Percentiles rank a stretch among this genome's conserved stretches.
These are phyloP conservation scores for Abeoforma whisleri DNA, from an alignment of 78 protist species.

Conservation along the genomic window DNA sequence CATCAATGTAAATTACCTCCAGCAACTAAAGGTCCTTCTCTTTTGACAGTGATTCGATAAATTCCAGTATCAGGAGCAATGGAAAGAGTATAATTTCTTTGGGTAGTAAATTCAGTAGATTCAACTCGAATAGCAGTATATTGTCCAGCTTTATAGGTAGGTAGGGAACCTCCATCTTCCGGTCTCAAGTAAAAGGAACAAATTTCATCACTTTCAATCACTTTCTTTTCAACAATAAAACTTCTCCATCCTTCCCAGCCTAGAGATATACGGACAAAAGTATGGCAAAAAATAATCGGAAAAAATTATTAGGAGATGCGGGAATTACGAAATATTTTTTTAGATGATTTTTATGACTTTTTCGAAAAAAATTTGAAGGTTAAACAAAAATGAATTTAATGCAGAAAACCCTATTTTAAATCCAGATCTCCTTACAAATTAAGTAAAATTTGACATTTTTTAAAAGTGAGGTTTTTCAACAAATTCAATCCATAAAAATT, in stretches of 20 bases:
- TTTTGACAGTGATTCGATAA: no score
- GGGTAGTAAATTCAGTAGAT: background rate
- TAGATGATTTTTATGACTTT: no score
- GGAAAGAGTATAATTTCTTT: constrained; percentile 10
- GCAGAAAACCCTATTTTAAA: no score
- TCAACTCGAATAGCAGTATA: background rate
- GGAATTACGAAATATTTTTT: background rate
- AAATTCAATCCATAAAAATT: no score
- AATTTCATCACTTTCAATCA: constrained; percentile 6
- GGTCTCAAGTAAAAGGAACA: background rate
- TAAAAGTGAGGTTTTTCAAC: no score
- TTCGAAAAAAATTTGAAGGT: no score
- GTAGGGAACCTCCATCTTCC: background rate
- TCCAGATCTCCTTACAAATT: no score
- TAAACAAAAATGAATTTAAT: no score
- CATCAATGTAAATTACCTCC: background rate
- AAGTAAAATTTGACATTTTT: no score
- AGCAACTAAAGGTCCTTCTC: background rate
- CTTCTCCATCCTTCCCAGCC: background rate
- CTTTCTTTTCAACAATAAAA: background rate
- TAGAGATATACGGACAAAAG: background rate
- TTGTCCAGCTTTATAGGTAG: background rate
- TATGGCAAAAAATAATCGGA: background rate
- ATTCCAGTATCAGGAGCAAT: background rate
- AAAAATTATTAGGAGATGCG: background rate